Conservation (phyloP, 306 rosid genomes). For the Luffa aegyptiaca region DNA sequence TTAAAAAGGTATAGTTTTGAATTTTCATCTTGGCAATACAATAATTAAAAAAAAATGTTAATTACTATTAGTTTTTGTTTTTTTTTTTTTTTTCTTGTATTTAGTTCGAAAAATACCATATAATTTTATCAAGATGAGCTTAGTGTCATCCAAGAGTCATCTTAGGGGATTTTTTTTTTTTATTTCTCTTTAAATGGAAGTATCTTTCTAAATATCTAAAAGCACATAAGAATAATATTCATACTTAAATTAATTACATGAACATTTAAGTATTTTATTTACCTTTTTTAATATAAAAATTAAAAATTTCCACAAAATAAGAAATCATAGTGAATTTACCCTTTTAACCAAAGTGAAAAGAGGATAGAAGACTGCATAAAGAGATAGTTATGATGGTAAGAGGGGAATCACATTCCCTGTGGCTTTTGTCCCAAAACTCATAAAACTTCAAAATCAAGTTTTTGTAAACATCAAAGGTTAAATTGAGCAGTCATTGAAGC, state of each 20-base stretch:
- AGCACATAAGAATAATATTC: no score
- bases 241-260: no score
- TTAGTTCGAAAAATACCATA: background rate
- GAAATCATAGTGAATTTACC: background rate
- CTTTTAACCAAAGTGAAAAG: background rate
- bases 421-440: background rate
- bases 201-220: no score
- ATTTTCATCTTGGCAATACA: no score
- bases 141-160: no score
- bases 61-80: background rate
- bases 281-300: background rate
- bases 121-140: no score
- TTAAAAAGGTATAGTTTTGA: no score
- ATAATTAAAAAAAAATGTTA: no score
- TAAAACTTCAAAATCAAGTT: constrained; percentile 3
- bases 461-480: background rate
- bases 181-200: no score
- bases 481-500: background rate
- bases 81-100: background rate
- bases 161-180: no score
- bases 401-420: constrained; percentile 4
- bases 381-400: background rate
- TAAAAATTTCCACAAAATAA: background rate
- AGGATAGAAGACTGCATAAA: background rate
- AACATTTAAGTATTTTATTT: no score